These are phyloP conservation scores for Penicillium concentricum DNA, from an alignment of 2,329 filamentous ascomycete genomes.

Conservation along the genomic window DNA sequence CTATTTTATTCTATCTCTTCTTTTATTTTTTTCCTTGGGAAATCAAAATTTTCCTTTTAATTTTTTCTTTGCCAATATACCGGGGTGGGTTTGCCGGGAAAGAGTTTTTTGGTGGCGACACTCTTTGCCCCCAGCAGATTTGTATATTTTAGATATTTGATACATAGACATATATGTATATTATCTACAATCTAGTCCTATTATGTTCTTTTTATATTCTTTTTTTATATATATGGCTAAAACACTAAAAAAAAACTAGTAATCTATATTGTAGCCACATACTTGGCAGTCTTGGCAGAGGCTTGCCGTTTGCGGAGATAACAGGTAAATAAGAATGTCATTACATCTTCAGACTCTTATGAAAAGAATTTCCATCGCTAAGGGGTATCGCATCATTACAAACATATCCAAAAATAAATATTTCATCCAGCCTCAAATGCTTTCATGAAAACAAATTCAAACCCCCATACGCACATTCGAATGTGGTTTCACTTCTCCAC, in stretches of 20 bases:
- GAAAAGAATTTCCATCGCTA: background rate
- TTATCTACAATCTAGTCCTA: too few species aligned
- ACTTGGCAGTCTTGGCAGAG: background rate
- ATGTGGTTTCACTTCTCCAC: conserved; percentile 21
- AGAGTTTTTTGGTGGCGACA: conserved; percentile 7
- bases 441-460: background rate
- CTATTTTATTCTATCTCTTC: background rate
- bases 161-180: too few species aligned
- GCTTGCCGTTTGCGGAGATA: conserved; percentile 5
- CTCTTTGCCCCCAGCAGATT: background rate
- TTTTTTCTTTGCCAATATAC: background rate
- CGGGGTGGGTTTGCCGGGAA: conserved; percentile 6
- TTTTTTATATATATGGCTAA: too few species aligned
- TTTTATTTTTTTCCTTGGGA: background rate
- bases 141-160: background rate
- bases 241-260: background rate
- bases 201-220: too few species aligned
- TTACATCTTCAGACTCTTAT: background rate
- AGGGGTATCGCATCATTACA: conserved; percentile 4
- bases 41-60: background rate
- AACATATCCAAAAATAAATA: background rate
- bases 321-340: background rate
- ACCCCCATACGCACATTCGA: conserved; percentile 26
- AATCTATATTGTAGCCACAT: background rate
- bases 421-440: too few species aligned